Evolutionary conservation across 106 monocot species (phyloP).

Genomic region (Posidonia australis): DNA sequence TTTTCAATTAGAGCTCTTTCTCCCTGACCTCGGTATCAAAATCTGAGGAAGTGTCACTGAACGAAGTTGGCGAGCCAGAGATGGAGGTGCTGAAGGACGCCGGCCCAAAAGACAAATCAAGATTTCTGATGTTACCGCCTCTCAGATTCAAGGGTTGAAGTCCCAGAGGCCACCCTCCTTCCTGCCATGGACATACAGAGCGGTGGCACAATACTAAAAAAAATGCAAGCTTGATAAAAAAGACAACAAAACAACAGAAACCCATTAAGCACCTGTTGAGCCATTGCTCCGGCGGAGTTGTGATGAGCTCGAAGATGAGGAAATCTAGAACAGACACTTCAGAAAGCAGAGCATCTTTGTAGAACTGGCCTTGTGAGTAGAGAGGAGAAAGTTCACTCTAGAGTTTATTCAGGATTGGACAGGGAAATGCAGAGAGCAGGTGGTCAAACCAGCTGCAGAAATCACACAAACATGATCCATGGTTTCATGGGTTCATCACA

Average conservation of each 20-base stretch:
- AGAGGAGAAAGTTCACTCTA: too few relatives aligned
- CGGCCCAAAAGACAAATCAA: conserved; percentile 26
- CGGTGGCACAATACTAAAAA: too few relatives aligned
- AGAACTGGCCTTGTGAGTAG: too few relatives aligned
- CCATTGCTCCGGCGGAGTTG: neutral
- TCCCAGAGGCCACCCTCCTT: conserved; percentile 47
- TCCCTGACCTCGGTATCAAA: conserved; percentile 29
- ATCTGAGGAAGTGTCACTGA: conserved; percentile 27
- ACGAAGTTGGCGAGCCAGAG: conserved; percentile 24
- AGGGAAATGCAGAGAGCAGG: too few relatives aligned
- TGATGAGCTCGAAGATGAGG: neutral
- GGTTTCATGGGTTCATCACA: neutral
- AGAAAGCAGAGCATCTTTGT: neutral
- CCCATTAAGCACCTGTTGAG: too few relatives aligned
- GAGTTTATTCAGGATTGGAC: too few relatives aligned
- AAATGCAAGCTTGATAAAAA: too few relatives aligned
- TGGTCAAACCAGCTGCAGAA: too few relatives aligned
- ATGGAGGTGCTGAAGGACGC: conserved; percentile 24
- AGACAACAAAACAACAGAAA: too few relatives aligned
- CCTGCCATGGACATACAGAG: conserved; percentile 17
- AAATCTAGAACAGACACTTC: neutral
- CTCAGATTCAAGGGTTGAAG: conserved; percentile 25
- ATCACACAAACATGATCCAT: neutral
- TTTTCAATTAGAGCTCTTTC: neutral
- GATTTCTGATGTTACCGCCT: conserved; percentile 6